Base-by-base conservation (phyloP, 495 filamentous ascomycete genomes). In the Aspergillus nanangensis region DNA sequence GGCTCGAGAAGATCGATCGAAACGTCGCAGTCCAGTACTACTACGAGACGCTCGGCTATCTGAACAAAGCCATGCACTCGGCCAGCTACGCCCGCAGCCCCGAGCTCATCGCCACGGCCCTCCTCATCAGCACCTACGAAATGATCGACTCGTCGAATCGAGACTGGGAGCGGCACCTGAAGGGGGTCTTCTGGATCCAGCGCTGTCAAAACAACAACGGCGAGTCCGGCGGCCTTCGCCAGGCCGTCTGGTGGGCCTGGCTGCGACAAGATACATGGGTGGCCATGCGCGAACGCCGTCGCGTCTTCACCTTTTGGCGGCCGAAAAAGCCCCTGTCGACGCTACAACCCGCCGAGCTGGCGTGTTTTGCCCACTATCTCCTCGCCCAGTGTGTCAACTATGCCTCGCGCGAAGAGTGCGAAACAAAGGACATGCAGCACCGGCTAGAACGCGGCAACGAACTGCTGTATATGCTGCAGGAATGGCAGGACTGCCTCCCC, bases 171-270 rank as follows among this genome's bases (percentile, higher is more conserved):
- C 34, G 57, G 9, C 60, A 63, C 38, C 41, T 63, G 0, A 55
- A 63, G 38, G 60, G 60, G 1, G 57, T 60, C 1, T 63, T 63
- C 32, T 53, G 58, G 32, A 60, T 63, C 5, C 60, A 63, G 21
- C 42, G 60, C 36, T 60, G 42, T 19, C 60, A 63, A 21, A 41
- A 47, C 15, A 58, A 56, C 29, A 37, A 63, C 37, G 60, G 56
- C 1, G 57, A 60, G 13, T 60, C 52, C 22, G 60, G 57, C 0
- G 60, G 60, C 3, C 33, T 63, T 3, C 60, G 56, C 15, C 51
- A 58, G 15, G 56, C 54, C 0, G 54, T 63, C n/a, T 63, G 60
- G 60, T 60, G 60, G 60, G 52, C 54, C 14, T 63, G 60, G 60
- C 38, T 63, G 4, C 51, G 57, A n/a, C 60, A 63, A 32, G 60